These are phyloP conservation scores for Karstenula rhodostoma DNA, from an alignment of 2,329 filamentous ascomycete species.

Conservation along the genomic window DNA sequence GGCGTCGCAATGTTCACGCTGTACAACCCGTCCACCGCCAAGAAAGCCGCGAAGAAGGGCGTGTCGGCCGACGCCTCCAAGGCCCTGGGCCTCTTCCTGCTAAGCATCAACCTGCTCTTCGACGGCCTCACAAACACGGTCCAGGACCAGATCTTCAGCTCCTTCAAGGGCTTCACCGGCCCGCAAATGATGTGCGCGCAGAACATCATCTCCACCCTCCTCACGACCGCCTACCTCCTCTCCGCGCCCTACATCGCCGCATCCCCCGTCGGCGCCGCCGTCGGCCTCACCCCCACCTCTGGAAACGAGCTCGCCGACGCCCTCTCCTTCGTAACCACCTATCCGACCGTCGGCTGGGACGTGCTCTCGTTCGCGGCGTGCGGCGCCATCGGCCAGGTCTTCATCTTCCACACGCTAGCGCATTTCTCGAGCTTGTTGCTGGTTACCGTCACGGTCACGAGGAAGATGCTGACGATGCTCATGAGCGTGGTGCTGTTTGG, in stretches of 20 bases:
- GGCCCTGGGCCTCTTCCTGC: constrained; percentile 80
- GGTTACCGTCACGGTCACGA: constrained; percentile 94
- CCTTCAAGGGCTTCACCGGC: constrained; percentile 81
- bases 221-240: constrained; percentile 80
- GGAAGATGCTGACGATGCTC: constrained; percentile 99
- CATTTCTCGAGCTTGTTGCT: constrained; percentile 91
- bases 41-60: constrained; percentile 48
- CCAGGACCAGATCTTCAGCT: constrained; percentile 89
- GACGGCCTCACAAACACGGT: constrained; percentile 96
- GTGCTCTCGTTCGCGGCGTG: constrained; percentile 89
- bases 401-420: constrained; percentile 92
- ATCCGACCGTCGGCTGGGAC: constrained; percentile 85
- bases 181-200: constrained; percentile 99
- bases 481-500: constrained; percentile 95
- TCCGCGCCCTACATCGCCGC: constrained; percentile 80
- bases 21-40: constrained; percentile 65
- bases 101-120: constrained; percentile 90
- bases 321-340: constrained; percentile 77
- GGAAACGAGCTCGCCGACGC: constrained; percentile 82
- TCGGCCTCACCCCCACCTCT: constrained; percentile 53
- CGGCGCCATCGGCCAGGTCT: constrained; percentile 92
- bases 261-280: constrained; percentile 55
- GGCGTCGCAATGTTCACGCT: constrained; percentile 96
- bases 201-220: constrained; percentile 82
- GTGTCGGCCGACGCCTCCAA: constrained; percentile 71